phyloP scores from a whole-genome alignment of 352 stramenopile genomes.

The Phytophthora boehmeriae region DNA sequence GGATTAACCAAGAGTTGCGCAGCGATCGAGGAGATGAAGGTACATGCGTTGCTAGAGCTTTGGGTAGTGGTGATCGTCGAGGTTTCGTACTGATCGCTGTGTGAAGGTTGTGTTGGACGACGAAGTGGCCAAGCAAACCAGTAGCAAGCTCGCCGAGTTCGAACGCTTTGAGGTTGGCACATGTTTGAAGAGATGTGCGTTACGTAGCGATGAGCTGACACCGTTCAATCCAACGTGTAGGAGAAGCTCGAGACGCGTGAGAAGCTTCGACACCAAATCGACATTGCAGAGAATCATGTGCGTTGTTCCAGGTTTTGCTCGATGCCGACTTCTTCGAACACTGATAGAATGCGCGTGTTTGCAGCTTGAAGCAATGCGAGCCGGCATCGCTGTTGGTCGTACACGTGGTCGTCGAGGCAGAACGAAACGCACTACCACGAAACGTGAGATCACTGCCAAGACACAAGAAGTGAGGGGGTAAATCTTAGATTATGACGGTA shows the following conservation, averaged over 20 bases:
- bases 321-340: not conserved
- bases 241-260: conserved; percentile 37
- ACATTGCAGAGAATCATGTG: conserved; percentile 40
- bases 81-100: not conserved
- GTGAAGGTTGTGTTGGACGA: conserved; percentile 26
- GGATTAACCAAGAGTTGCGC: conserved; percentile 2
- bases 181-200: not conserved
- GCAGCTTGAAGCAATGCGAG: conserved; percentile 26
- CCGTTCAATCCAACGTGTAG: conserved; percentile 8
- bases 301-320: not conserved
- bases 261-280: conserved; percentile 33
- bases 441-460: conserved; percentile 14
- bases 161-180: conserved; percentile 35
- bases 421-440: not conserved
- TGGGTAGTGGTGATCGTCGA: not conserved
- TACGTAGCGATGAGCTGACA: not conserved
- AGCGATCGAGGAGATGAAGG: conserved; percentile 10
- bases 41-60: conserved; percentile 8
- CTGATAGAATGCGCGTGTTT: not conserved
- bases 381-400: not conserved
- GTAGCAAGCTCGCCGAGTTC: conserved; percentile 40
- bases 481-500: not conserved
- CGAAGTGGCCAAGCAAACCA: conserved; percentile 36
- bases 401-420: conserved; percentile 7
- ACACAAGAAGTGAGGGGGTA: conserved; percentile 17